A percentile compares a stretch with the other conserved stretches of the same genome.
phyloP scores from a whole-genome alignment of 768 basidiomycete species.

The Trametes villosa region DNA sequence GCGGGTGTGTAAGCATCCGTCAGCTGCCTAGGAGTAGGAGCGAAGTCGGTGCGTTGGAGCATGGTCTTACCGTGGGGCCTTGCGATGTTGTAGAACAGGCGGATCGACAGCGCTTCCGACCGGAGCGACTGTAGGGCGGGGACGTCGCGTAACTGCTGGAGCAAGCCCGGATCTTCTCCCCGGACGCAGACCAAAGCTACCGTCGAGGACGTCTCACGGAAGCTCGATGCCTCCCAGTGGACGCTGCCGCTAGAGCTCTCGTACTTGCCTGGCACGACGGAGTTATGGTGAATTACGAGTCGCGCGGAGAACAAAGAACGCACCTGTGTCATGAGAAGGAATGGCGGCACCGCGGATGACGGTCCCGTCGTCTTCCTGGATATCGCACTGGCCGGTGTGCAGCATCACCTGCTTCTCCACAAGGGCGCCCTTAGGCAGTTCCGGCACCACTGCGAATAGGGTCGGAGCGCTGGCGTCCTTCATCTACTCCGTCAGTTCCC shows the following conservation, averaged over 20 bases:
- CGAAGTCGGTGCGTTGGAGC: constrained; percentile 20
- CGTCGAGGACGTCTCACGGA: constrained; percentile 44
- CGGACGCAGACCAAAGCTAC: constrained; percentile 44
- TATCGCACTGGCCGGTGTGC: constrained; percentile 65
- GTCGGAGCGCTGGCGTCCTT: constrained; percentile 41
- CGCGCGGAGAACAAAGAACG: not conserved
- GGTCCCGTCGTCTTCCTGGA: constrained; percentile 55
- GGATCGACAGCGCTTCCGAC: constrained; percentile 43
- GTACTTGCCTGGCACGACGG: constrained; percentile 3
- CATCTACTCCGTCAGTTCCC: too few species aligned
- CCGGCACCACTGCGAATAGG: constrained; percentile 63
- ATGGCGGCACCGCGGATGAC: constrained; percentile 34
- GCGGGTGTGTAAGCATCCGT: not conserved
- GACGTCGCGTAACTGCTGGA: constrained; percentile 13
- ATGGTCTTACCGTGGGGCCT: constrained; percentile 37
- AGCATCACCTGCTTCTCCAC: constrained; percentile 78
- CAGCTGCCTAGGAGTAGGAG: not conserved
- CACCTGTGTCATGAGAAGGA: constrained; percentile 50
- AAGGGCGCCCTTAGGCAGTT: constrained; percentile 71
- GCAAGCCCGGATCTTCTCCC: constrained; percentile 5
- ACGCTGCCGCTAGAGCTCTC: constrained; percentile 27
- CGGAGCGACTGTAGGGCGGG: constrained; percentile 25
- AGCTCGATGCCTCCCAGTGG: constrained; percentile 55
- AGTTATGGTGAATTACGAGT: not conserved
- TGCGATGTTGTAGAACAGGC: constrained; percentile 49